Evolutionary conservation across 495 filamentous ascomycete genomes (phyloP), one percentile per base, ranked within the genome.

Genomic region (Glonium stellatum): DNA sequence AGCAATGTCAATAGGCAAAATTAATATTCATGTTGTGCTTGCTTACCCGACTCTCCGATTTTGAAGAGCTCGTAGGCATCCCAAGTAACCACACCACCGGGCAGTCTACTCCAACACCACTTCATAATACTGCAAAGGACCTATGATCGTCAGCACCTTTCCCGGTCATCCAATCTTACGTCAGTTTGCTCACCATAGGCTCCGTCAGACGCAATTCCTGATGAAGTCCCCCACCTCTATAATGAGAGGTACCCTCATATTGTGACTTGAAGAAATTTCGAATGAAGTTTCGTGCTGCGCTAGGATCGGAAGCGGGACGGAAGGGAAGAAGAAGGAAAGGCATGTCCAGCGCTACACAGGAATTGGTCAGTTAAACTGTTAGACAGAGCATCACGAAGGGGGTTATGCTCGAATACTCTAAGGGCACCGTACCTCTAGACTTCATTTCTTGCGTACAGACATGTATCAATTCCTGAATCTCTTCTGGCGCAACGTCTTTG

Each of bases 21-120:
- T 44, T 11, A 51, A 51, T 6, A 51, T 13, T 9, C 23, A 18
- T 51, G 48, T 9, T 51, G 25, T 25, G 48, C 13, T 15, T 27
- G 35, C 67, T 64, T 84, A 96, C 91, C 90, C 79, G 87, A 82
- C 76, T 97, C 93, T 66, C 92, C 93, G 65, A 95, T 87, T 70
- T 86, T 89, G 79, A 98, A 98, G 15, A 96, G 77, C 63, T 97
- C 91, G 68, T 98, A 98, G 25, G 89, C 90, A 62, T 96, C 90
- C 95, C 95, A 97, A 54, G 89, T 89, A 50, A 98, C 92, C 12
- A 98, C 84, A 66, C 93, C 93, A 52, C 92, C 91, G 39, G 87
- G 83, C 39, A 98, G 77, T 79, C 93, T 82, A 73, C 89, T 91
- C 93, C 93, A 98, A 72, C 93, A 97, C 93, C 93, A 98, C 79